Evolutionary conservation across 2,329 filamentous ascomycete genomes (phyloP), one percentile per base, ranked within the genome.

Genomic region (Talaromyces sp.): DNA sequence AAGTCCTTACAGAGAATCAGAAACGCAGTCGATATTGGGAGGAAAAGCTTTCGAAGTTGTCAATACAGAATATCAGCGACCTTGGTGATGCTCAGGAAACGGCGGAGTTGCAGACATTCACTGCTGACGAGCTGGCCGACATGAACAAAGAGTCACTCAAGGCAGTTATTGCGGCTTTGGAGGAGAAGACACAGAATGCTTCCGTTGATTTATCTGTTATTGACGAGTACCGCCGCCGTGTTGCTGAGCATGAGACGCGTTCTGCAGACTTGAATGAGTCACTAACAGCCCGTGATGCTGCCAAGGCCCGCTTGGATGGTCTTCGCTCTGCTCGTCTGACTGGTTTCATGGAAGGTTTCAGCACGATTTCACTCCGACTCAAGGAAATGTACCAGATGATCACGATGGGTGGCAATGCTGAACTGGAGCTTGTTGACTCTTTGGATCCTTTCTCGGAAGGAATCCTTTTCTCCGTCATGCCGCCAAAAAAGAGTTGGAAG

Each of bases 361-460:
- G 90, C 73, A 90, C 88, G 68, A 99, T 99, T 77, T 98, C 94
- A 1, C 84, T 97, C 27, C 90, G 94, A 0, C 84, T 99, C 54
- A 99, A 99, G 82, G 95, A 99, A 75, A 99, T 99, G 95, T 99
- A 99, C 81, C 95, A 99, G 77, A 97, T 99, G 93, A 99, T 99
- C 76, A 99, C 95, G 24, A 98, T 99, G 93, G 95, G 95, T 67
- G 95, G 95, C 64, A 99, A 99, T 72, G 95, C 95, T 0, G 95
- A 99, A 80, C 86, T 99, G 13, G 96, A 99, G 78, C 88, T 99
- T 27, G 95, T 99, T 47, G 95, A 99, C 81, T 94, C 90, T 19
- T 83, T 99, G 2, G 96, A 99, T 76, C 95, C 95, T 0, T 99
- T 99, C 82, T 93, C 91, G 7, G 95, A 99, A 78, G 95, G 95